Conservation (phyloP, 148 eudicot species). For the Bassia scoparia region DNA sequence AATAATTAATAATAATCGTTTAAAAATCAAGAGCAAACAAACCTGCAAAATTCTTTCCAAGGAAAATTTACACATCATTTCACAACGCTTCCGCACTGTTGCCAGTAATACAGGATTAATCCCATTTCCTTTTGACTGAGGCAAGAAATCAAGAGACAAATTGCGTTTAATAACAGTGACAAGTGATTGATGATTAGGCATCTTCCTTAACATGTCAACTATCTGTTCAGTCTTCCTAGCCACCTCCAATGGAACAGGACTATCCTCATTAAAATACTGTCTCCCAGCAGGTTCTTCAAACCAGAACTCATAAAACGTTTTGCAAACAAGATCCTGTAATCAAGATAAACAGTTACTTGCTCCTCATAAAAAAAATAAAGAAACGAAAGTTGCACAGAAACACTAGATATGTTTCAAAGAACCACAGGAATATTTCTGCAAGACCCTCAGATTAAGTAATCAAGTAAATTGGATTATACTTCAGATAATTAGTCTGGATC, state of each 20-base stretch:
- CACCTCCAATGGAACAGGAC: slow-evolving; percentile 90
- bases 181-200: slow-evolving; percentile 82
- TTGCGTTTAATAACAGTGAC: slow-evolving; percentile 79
- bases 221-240: slow-evolving; percentile 94
- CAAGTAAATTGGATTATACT: background rate
- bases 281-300: slow-evolving; percentile 85
- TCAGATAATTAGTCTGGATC: background rate
- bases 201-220: slow-evolving; percentile 81
- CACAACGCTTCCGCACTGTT: slow-evolving; percentile 91
- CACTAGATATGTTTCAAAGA: background rate
- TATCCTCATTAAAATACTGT: slow-evolving; percentile 61
- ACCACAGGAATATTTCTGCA: slow-evolving; percentile 1
- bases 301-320: slow-evolving; percentile 98
- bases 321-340: slow-evolving; percentile 92
- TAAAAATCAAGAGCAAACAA: slow-evolving; percentile 15
- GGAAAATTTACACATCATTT: slow-evolving; percentile 91
- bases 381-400: slow-evolving; percentile 11
- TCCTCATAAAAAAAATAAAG: background rate
- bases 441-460: background rate
- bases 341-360: slow-evolving; percentile 4
- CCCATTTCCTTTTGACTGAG: slow-evolving; percentile 91
- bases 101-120: slow-evolving; percentile 69
- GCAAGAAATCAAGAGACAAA: slow-evolving; percentile 89
- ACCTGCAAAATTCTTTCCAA: slow-evolving; percentile 94
- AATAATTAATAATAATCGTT: slow-evolving; percentile 13